These are phyloP conservation scores for Paramecium sonneborni DNA, from an alignment of 73 alveolate genomes.

Conservation along the genomic window DNA sequence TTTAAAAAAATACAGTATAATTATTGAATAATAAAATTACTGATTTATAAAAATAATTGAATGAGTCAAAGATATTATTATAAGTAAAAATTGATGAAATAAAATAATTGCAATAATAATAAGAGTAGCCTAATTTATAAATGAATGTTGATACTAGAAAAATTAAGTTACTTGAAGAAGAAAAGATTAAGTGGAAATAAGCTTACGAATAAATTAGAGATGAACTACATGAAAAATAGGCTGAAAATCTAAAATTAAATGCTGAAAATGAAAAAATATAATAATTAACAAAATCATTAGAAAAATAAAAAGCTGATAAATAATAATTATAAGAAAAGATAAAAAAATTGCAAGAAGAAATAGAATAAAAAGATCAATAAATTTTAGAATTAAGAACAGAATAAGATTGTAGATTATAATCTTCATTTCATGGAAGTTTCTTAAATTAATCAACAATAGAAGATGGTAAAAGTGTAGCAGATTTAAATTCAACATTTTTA, in stretches of 20 bases:
- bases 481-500: constrained; percentile 39
- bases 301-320: constrained; percentile 51
- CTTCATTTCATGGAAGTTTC: constrained; percentile 33
- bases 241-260: constrained; percentile 49
- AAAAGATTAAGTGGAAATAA: constrained; percentile 29
- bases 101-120: not conserved
- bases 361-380: constrained; percentile 15
- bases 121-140: not conserved
- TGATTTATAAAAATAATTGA: constrained; percentile 18
- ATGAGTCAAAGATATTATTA: constrained; percentile 29
- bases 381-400: constrained; percentile 14
- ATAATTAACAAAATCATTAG: constrained; percentile 20
- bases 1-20: not conserved
- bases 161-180: constrained; percentile 38
- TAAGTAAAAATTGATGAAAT: constrained; percentile 46
- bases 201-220: constrained; percentile 30
- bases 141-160: not conserved
- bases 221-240: constrained; percentile 41
- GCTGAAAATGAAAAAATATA: constrained; percentile 47
- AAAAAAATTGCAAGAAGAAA: constrained; percentile 48
- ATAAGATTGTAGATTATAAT: not conserved
- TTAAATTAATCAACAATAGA: not conserved
- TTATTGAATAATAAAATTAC: constrained; percentile 18
- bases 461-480: constrained; percentile 37
- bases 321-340: constrained; percentile 41